These are phyloP conservation scores for Torulaspora gathmanii DNA, from an alignment of 805 yeast species.

Conservation along the genomic window DNA sequence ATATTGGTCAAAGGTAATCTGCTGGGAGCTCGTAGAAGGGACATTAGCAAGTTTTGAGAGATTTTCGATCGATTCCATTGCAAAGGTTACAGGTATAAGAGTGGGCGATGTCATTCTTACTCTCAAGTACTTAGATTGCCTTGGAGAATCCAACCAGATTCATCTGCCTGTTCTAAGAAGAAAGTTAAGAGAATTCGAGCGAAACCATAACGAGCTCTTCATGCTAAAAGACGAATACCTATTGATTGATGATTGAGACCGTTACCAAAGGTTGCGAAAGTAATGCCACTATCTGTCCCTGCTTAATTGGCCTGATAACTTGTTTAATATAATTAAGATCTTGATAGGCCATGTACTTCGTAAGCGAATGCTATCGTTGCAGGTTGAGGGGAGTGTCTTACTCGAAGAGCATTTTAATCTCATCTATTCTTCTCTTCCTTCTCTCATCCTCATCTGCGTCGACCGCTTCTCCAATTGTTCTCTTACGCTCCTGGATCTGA, in stretches of 20 bases:
- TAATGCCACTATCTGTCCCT: too few species aligned
- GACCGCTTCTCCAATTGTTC: conserved; percentile 74
- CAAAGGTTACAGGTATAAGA: conserved; percentile 59
- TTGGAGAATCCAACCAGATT: conserved; percentile 32
- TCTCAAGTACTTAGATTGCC: conserved; percentile 50
- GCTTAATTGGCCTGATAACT: too few species aligned
- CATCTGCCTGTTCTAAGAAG: conserved; percentile 15
- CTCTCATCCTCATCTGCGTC: conserved; percentile 73
- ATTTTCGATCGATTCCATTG: conserved; percentile 46
- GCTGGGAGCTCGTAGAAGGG: conserved; percentile 43
- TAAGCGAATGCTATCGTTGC: too few species aligned
- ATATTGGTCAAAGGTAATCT: conserved; percentile 65
- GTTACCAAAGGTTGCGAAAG: too few species aligned
- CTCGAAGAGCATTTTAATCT: conserved; percentile 62
- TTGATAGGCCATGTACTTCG: too few species aligned
- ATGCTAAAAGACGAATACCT: conserved; percentile 28
- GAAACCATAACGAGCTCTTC: conserved; percentile 5
- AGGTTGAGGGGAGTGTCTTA: conserved; percentile 10
- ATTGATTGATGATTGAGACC: conserved; percentile 17
- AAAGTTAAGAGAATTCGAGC: conserved; percentile 17
- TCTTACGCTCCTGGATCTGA: conserved; percentile 77
- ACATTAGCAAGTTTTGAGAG: conserved; percentile 28
- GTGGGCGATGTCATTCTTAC: conserved; percentile 57
- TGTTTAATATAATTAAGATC: too few species aligned
- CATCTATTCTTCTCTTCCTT: conserved; percentile 64